phyloP scores from a whole-genome alignment of 805 yeast species.

The Metschnikowia lachancei region DNA sequence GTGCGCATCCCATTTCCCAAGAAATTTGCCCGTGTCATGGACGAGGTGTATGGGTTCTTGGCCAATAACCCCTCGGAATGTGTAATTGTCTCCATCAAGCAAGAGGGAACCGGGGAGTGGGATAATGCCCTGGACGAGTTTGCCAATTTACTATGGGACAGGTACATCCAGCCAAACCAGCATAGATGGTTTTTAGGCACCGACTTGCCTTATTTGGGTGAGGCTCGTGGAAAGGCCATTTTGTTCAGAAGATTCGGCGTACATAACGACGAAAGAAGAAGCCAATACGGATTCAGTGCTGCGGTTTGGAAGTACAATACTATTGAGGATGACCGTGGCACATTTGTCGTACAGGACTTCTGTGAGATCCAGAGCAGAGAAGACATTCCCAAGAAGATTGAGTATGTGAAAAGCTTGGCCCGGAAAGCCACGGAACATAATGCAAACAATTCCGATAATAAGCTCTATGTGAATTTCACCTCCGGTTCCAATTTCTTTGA shows the following conservation, averaged over 20 bases:
- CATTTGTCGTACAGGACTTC: slow-evolving; percentile 67
- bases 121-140: slow-evolving; percentile 62
- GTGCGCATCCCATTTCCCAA: slow-evolving; percentile 59
- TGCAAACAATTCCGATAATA: slow-evolving; percentile 41
- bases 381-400: slow-evolving; percentile 56
- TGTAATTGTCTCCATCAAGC: slow-evolving; percentile 66
- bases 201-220: slow-evolving; percentile 56
- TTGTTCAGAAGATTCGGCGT: slow-evolving; percentile 73
- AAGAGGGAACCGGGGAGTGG: slow-evolving; percentile 71
- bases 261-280: slow-evolving; percentile 39
- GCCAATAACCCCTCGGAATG: slow-evolving; percentile 53
- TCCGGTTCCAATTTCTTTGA: slow-evolving; percentile 72
- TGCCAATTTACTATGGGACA: slow-evolving; percentile 57
- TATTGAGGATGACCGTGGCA: slow-evolving; percentile 61
- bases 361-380: slow-evolving; percentile 55
- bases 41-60: slow-evolving; percentile 59
- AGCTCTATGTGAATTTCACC: slow-evolving; percentile 68
- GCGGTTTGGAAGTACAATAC: slow-evolving; percentile 65
- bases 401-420: slow-evolving; percentile 55
- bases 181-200: slow-evolving; percentile 60
- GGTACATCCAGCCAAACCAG: slow-evolving; percentile 48
- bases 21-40: slow-evolving; percentile 49
- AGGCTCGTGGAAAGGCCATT: slow-evolving; percentile 63
- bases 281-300: slow-evolving; percentile 65
- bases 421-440: slow-evolving; percentile 52